A percentile compares a stretch with the other conserved stretches of the same genome.
phyloP scores from a whole-genome alignment of 495 filamentous ascomycete species.

The Tuber microsphaerosporum region DNA sequence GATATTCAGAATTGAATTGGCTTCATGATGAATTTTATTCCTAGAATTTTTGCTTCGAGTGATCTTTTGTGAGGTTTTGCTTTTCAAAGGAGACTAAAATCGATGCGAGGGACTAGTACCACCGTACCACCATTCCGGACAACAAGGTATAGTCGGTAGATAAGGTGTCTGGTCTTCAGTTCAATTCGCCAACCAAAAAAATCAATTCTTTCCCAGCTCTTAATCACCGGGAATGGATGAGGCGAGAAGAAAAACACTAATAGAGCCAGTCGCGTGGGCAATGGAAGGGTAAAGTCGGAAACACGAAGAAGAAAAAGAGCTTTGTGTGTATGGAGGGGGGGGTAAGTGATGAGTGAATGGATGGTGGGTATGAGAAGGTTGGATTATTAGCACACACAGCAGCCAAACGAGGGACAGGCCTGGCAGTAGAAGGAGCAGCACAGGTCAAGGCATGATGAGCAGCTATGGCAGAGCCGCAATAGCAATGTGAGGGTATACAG shows the following conservation, averaged over 20 bases:
- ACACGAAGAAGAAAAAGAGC: slow-evolving; percentile 26
- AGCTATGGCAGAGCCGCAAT: background rate
- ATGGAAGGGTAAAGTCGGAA: slow-evolving; percentile 21
- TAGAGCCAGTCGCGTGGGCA: slow-evolving; percentile 31
- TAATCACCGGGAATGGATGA: slow-evolving; percentile 25
- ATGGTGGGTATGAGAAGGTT: slow-evolving; percentile 1
- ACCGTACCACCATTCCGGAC: no score
- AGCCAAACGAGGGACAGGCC: slow-evolving; percentile 1
- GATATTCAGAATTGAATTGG: no score
- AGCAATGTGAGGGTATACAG: background rate
- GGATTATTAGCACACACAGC: background rate
- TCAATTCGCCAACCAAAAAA: no score
- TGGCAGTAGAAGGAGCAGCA: background rate
- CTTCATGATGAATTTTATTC: no score
- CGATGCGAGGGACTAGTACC: no score
- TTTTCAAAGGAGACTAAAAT: no score
- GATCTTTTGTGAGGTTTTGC: no score
- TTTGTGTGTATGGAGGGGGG: background rate
- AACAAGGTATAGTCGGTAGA: no score
- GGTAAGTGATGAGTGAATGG: background rate
- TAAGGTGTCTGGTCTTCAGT: no score
- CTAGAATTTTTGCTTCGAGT: no score
- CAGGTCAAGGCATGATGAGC: background rate
- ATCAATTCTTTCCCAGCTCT: no score
- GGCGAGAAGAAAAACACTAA: slow-evolving; percentile 19